These are phyloP conservation scores for Botryotinia convoluta DNA, from an alignment of 2,329 filamentous ascomycete species.

Conservation along the genomic window DNA sequence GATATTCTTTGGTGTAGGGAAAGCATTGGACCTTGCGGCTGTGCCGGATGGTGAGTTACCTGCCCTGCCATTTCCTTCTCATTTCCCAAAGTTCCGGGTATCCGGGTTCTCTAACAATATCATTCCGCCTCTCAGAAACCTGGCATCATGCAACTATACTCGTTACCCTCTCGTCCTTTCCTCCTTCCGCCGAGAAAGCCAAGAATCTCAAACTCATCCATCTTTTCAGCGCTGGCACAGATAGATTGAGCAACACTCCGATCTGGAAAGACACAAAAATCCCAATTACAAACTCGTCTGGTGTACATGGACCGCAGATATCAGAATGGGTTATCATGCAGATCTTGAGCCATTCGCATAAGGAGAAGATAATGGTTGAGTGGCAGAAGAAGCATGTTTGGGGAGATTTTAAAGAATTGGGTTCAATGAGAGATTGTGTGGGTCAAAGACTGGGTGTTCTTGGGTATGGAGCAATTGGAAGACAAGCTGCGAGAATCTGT, in stretches of 20 bases:
- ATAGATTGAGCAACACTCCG: conserved; percentile 32
- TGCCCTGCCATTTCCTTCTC: background rate
- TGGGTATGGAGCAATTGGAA: conserved; percentile 43
- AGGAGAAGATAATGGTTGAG: conserved; percentile 53
- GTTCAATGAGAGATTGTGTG: conserved; percentile 51
- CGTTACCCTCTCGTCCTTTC: conserved; percentile 35
- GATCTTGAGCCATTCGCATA: conserved; percentile 54
- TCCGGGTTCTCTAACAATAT: background rate
- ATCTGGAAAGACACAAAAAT: conserved; percentile 40
- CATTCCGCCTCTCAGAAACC: conserved; percentile 25
- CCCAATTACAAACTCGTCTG: conserved; percentile 39
- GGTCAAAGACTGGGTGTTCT: conserved; percentile 54
- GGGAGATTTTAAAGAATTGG: conserved; percentile 41
- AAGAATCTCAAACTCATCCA: conserved; percentile 41
- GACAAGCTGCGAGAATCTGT: conserved; percentile 47
- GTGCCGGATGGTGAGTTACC: conserved; percentile 28
- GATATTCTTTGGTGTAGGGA: conserved; percentile 31
- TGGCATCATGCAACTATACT: conserved; percentile 38
- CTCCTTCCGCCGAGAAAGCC: conserved; percentile 29
- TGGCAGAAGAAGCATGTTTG: conserved; percentile 56
- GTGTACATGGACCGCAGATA: conserved; percentile 54
- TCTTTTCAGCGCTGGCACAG: conserved; percentile 39
- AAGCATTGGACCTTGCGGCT: conserved; percentile 15
- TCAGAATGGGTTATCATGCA: conserved; percentile 66
- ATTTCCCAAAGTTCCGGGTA: background rate